Evolutionary conservation across 2,329 filamentous ascomycete species (phyloP).

Genomic region (Cladosporium sphaerospermum): DNA sequence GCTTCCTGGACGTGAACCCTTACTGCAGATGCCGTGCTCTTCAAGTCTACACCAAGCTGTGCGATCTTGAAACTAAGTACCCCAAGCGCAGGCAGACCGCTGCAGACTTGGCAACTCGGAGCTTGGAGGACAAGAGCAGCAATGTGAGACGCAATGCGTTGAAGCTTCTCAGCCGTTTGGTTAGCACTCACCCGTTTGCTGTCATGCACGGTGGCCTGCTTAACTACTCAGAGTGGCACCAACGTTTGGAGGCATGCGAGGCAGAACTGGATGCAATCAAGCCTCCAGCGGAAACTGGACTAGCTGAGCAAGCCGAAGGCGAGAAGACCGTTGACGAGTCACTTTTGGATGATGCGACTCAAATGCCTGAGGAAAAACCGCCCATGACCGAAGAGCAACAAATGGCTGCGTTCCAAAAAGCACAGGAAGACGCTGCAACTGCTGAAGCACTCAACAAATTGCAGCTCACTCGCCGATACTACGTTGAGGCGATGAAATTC

Average conservation of each 20-base stretch:
- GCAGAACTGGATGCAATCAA: conserved; percentile 73
- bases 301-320: conserved; percentile 55
- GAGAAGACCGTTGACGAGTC: conserved; percentile 68
- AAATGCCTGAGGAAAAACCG: conserved; percentile 52
- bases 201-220: conserved; percentile 86
- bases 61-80: conserved; percentile 92
- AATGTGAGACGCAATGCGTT: conserved; percentile 94
- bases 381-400: conserved; percentile 76
- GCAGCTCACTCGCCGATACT: conserved; percentile 82
- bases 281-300: conserved; percentile 71
- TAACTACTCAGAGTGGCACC: conserved; percentile 77
- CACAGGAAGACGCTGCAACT: conserved; percentile 79
- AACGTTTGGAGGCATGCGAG: conserved; percentile 74
- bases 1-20: conserved; percentile 93
- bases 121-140: conserved; percentile 95
- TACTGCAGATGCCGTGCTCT: conserved; percentile 89
- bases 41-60: conserved; percentile 87
- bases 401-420: conserved; percentile 66
- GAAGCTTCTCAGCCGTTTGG: conserved; percentile 78
- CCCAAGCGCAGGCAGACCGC: conserved; percentile 84
- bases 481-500: conserved; percentile 86
- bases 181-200: conserved; percentile 91
- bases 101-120: conserved; percentile 79
- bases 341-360: conserved; percentile 82
- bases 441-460: conserved; percentile 83